phyloP scores from a whole-genome alignment of 1,284 basidiomycete species.

The Apiotrichum laibachii region DNA sequence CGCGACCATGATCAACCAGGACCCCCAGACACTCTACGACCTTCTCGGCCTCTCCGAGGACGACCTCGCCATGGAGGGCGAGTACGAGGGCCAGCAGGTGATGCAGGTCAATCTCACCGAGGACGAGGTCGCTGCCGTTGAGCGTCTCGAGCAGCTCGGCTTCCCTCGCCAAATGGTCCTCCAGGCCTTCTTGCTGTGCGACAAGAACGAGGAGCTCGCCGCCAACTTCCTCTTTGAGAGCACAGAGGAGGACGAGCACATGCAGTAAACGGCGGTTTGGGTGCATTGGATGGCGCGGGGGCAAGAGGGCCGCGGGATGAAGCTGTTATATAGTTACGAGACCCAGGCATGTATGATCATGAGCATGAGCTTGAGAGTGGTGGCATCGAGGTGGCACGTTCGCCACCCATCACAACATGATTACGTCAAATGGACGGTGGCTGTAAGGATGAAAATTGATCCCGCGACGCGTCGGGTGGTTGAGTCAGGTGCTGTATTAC shows the following conservation, averaged over 20 bases:
- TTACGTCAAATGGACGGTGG: neutral
- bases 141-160: conserved; percentile 77
- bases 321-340: conserved; percentile 10
- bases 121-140: conserved; percentile 81
- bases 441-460: neutral
- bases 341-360: conserved; percentile 15
- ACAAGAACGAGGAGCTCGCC: conserved; percentile 91
- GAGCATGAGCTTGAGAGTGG: neutral
- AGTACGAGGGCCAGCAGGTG: conserved; percentile 58
- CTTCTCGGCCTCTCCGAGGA: conserved; percentile 57
- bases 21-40: conserved; percentile 69
- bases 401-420: neutral
- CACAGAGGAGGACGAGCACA: conserved; percentile 59
- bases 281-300: neutral
- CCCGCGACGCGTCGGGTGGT: neutral
- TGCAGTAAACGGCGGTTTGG: conserved; percentile 13
- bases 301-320: neutral
- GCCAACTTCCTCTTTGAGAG: conserved; percentile 86
- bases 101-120: conserved; percentile 66
- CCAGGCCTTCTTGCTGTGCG: conserved; percentile 85
- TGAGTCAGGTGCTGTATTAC: neutral
- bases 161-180: conserved; percentile 74
- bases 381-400: neutral
- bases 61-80: conserved; percentile 53
- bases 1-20: conserved; percentile 62